A percentile compares a stretch with the other conserved stretches of the same genome.
Evolutionary conservation across 768 basidiomycete genomes (phyloP).

Genomic region (Russula emetica): DNA sequence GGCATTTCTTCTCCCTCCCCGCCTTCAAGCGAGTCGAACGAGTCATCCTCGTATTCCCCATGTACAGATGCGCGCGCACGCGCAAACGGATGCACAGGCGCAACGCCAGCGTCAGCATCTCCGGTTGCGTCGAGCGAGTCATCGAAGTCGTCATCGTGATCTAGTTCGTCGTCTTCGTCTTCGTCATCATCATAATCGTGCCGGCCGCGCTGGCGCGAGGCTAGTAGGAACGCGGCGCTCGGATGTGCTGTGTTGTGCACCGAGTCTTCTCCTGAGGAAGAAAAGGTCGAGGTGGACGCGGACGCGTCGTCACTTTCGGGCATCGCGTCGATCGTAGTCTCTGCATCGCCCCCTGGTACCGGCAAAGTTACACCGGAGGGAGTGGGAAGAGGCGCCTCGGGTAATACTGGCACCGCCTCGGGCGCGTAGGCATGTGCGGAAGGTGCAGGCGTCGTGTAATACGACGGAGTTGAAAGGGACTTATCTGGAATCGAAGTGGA

Average conservation of each 20-base stretch:
- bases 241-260: constrained; percentile 58
- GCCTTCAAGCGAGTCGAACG: constrained; percentile 43
- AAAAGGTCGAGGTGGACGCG: constrained; percentile 44
- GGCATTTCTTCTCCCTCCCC: constrained; percentile 41
- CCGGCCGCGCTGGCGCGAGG: constrained; percentile 35
- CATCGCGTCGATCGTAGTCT: neutral
- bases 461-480: constrained; percentile 4
- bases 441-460: constrained; percentile 15
- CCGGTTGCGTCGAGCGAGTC: constrained; percentile 43
- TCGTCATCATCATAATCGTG: constrained; percentile 19
- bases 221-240: constrained; percentile 69
- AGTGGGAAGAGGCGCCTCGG: constrained; percentile 27
- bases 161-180: constrained; percentile 18
- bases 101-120: constrained; percentile 34
- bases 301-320: constrained; percentile 35
- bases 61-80: constrained; percentile 33
- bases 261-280: constrained; percentile 53
- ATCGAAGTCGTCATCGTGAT: constrained; percentile 32
- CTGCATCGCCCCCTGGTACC: neutral
- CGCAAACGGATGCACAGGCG: constrained; percentile 61
- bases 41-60: constrained; percentile 37
- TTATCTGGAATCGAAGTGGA: constrained; percentile 5
- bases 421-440: constrained; percentile 21
- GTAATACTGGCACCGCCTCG: constrained; percentile 28
- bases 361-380: constrained; percentile 30